Percentiles rank a stretch among this genome's conserved stretches.
Conservation (phyloP, 1,139 yeast species). For the Candida glucosophila region DNA sequence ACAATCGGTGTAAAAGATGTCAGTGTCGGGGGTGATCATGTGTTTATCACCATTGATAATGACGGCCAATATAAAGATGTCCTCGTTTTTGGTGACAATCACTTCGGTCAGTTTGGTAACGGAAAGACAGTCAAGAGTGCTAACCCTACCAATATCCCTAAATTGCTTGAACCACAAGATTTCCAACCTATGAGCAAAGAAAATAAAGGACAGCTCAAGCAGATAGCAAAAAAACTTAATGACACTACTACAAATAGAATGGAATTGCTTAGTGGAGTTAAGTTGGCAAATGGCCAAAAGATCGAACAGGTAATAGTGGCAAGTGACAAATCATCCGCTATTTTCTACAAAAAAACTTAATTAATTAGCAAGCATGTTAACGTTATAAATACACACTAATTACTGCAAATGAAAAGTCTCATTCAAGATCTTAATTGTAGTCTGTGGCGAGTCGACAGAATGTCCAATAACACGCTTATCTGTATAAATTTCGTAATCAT, state of each 20-base stretch:
- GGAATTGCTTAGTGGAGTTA: conserved; percentile 26
- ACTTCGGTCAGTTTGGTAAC: conserved; percentile 75
- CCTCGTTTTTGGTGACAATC: conserved; percentile 77
- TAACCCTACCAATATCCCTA: conserved; percentile 48
- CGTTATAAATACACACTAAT: no score
- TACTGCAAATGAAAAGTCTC: conserved; percentile 54
- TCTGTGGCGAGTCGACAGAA: conserved; percentile 80
- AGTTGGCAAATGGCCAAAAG: conserved; percentile 11
- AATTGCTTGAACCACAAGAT: conserved; percentile 49
- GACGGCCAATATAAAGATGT: conserved; percentile 43
- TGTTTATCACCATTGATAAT: conserved; percentile 50
- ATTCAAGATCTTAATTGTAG: conserved; percentile 76
- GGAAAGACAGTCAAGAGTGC: conserved; percentile 59
- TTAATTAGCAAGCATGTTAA: no score
- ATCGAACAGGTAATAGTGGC: conserved; percentile 54
- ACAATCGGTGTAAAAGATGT: conserved; percentile 43
- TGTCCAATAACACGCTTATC: conserved; percentile 95
- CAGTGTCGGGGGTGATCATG: conserved; percentile 60
- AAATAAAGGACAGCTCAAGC: conserved; percentile 12
- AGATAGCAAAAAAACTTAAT: conserved; percentile 20
- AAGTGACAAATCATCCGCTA: conserved; percentile 55
- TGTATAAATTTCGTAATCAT: conserved; percentile 91
- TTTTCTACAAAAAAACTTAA: conserved; percentile 39
- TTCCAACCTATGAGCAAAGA: conserved; percentile 5
- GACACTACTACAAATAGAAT: conserved; percentile 37